Evolutionary conservation across 2,329 filamentous ascomycete genomes (phyloP).

Genomic region (Calonectria leucothoes): DNA sequence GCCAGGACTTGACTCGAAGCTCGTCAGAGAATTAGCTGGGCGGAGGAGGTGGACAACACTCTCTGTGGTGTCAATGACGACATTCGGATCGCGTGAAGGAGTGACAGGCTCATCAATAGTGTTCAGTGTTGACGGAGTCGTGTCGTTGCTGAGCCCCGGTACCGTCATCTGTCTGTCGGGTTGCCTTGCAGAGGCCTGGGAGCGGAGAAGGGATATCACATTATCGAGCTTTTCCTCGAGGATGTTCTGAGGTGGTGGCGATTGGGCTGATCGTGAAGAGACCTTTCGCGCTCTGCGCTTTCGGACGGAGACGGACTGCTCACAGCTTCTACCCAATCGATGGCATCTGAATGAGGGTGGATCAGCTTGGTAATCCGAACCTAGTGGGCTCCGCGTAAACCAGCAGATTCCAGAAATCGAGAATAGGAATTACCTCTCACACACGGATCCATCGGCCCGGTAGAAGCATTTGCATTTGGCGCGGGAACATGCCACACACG

Average conservation of each 20-base stretch:
- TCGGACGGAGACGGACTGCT: conserved; percentile 49
- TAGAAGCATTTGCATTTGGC: conserved; percentile 59
- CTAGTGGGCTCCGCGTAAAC: background rate
- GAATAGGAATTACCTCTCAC: conserved; percentile 46
- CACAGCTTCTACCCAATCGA: conserved; percentile 54
- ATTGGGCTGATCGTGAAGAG: background rate
- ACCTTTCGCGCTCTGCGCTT: conserved; percentile 30
- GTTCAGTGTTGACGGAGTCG: background rate
- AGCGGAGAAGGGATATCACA: conserved; percentile 42
- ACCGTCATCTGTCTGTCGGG: background rate
- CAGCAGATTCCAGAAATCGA: background rate
- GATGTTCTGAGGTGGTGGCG: background rate
- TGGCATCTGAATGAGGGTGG: conserved; percentile 44
- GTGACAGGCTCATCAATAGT: background rate
- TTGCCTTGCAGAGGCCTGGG: conserved; percentile 4
- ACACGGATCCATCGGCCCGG: conserved; percentile 40
- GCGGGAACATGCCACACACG: conserved; percentile 55
- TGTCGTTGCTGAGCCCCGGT: background rate
- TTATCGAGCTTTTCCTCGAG: conserved; percentile 43
- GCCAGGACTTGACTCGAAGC: background rate
- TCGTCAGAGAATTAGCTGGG: background rate
- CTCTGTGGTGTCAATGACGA: conserved; percentile 16
- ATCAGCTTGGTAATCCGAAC: background rate
- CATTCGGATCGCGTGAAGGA: conserved; percentile 13
- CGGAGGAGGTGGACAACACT: conserved; percentile 22